A percentile compares a stretch with the other conserved stretches of the same genome.
These are phyloP conservation scores for Curvularia eragrostidis DNA, from an alignment of 2,329 filamentous ascomycete species.

Conservation along the genomic window DNA sequence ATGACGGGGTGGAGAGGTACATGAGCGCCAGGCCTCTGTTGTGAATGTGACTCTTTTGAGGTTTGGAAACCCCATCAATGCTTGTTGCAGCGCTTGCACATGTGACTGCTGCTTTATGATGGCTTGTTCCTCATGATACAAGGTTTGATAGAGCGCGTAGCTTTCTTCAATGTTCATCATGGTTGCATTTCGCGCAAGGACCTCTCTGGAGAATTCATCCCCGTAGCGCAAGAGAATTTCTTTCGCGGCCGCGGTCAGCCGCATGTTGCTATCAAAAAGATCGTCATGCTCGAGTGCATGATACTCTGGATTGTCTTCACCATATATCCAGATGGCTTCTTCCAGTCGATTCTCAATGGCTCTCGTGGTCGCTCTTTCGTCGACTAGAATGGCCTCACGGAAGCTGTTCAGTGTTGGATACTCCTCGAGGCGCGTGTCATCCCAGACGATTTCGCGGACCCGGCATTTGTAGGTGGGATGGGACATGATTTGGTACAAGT, in stretches of 20 bases:
- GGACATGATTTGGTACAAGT: slow-evolving; percentile 48
- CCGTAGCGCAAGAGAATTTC: slow-evolving; percentile 22
- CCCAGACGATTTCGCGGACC: slow-evolving; percentile 53
- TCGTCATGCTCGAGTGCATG: slow-evolving; percentile 17
- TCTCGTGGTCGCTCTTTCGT: slow-evolving; percentile 20
- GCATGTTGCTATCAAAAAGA: slow-evolving; percentile 17
- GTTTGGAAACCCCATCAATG: slow-evolving; percentile 45
- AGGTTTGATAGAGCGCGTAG: slow-evolving; percentile 38
- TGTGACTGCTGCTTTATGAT: slow-evolving; percentile 41
- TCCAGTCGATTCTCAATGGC: slow-evolving; percentile 21
- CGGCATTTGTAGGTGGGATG: slow-evolving; percentile 42
- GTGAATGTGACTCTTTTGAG: slow-evolving; percentile 52
- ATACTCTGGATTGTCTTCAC: slow-evolving; percentile 13
- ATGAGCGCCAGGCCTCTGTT: slow-evolving; percentile 49
- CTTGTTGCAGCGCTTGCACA: slow-evolving; percentile 43
- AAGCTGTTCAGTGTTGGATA: slow-evolving; percentile 25
- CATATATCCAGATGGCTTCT: slow-evolving; percentile 11
- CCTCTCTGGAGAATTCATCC: slow-evolving; percentile 21
- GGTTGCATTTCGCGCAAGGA: slow-evolving; percentile 24
- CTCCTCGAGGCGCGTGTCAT: slow-evolving; percentile 44
- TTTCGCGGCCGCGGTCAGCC: slow-evolving; percentile 27
- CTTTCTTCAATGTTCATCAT: slow-evolving; percentile 34
- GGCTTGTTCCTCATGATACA: slow-evolving; percentile 45
- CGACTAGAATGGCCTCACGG: slow-evolving; percentile 19
- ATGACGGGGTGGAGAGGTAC: slow-evolving; percentile 48